A percentile compares a stretch with the other conserved stretches of the same genome.
Evolutionary conservation across 306 rosid genomes (phyloP).

Genomic region (Dicorynia guianensis): DNA sequence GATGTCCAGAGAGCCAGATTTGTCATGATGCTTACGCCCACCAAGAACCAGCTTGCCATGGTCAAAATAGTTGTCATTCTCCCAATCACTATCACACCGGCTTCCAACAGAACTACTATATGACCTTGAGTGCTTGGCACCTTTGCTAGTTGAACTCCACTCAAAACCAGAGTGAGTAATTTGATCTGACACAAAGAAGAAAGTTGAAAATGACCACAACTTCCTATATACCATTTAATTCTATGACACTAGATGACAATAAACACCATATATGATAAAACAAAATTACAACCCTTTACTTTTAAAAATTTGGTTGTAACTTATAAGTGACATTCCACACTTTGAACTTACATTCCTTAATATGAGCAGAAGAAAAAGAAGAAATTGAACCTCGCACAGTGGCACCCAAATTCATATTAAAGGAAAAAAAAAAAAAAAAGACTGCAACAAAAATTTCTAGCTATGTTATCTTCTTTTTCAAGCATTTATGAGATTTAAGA

Average conservation of each 20-base stretch:
- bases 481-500: not conserved
- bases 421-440: conserved; percentile 15
- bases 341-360: not conserved
- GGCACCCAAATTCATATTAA: conserved; percentile 1
- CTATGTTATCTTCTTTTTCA: not conserved
- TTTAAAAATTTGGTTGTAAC: not conserved
- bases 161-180: not conserved
- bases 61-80: conserved; percentile 19
- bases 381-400: not conserved
- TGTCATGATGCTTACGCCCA: conserved; percentile 1
- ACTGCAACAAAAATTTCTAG: not conserved
- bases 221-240: not conserved
- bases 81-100: conserved; percentile 19
- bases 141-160: conserved; percentile 13
- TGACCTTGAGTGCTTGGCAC: conserved; percentile 27
- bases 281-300: conserved; percentile 7
- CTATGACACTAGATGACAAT: conserved; percentile 2
- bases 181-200: conserved; percentile 30
- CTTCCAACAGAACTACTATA: conserved; percentile 31
- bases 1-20: conserved; percentile 7
- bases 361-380: not conserved
- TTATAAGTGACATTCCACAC: not conserved
- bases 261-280: not conserved
- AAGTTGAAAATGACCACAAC: conserved; percentile 5
- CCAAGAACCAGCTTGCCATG: conserved; percentile 23